Percentiles rank a stretch among this genome's conserved stretches.
Conservation (phyloP, 345 rosid genomes). For the Cardamine resedifolia region DNA sequence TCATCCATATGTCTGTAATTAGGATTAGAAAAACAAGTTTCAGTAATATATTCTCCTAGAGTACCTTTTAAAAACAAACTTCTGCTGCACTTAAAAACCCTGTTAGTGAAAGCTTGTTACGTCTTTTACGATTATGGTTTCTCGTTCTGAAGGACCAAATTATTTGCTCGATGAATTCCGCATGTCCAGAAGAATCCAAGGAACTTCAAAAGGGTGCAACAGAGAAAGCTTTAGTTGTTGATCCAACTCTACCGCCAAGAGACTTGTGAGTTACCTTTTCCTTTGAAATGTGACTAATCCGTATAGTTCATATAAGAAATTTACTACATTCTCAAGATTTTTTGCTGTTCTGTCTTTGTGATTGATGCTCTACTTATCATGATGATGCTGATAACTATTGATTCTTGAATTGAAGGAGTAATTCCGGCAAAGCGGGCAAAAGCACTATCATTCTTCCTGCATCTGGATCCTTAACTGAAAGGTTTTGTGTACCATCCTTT, state of each 20-base stretch:
- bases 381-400: constrained; percentile 5
- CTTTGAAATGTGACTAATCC: constrained; percentile 1
- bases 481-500: constrained; percentile 42
- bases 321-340: neutral
- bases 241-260: constrained; percentile 63
- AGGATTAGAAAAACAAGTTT: neutral
- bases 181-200: constrained; percentile 58
- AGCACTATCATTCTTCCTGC: constrained; percentile 55
- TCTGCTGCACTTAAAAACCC: neutral
- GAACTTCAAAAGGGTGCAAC: constrained; percentile 44
- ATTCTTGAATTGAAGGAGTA: constrained; percentile 45
- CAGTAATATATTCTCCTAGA: neutral
- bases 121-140: neutral
- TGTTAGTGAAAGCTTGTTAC: neutral
- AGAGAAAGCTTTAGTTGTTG: constrained; percentile 69
- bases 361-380: too few relatives aligned
- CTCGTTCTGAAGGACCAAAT: constrained; percentile 1
- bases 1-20: neutral
- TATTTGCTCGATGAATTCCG: constrained; percentile 17
- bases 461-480: constrained; percentile 58
- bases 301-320: neutral
- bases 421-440: constrained; percentile 50
- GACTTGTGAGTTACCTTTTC: constrained; percentile 45
- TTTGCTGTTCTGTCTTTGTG: neutral
- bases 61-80: neutral